Evolutionary conservation across 2,329 filamentous ascomycete genomes (phyloP), one percentile per base, ranked within the genome.

Genomic region (Trichocomaceae sp.): DNA sequence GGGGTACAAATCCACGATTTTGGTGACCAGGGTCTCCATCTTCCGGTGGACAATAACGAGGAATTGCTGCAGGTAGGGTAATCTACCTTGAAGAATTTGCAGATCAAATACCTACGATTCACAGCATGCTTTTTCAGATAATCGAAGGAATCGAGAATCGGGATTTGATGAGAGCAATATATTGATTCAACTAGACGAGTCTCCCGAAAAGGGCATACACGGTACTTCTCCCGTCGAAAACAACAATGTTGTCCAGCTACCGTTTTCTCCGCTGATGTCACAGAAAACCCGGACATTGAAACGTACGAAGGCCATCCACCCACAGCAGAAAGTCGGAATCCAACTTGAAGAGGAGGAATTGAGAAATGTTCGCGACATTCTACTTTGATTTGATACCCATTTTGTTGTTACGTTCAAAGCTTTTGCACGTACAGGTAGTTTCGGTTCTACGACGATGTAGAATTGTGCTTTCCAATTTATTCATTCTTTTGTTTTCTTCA

Each of bases 311-410:
- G 26, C 26, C 3, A 29, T 29, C 10, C 26, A 29, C 7, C 26
- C 65, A 63, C 42, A 68, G 64, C 56, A 60, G 62, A 45, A 60
- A 29, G 26, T 6, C 26, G 26, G 7, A 2, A 8, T 51, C 29
- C 61, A 61, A 19, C 50, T 49, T 31, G 62, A 58, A 56, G 60
- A 61, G 35, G 61, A 63, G n/a, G 69, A 66, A 23, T 71, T 70
- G 55, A 69, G 72, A 55, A 70, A 68, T 59, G 53, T 64, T 3
- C 59, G 55, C 42, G 45, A 62, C 7, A 48, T 53, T 22, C 45
- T 57, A 42, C 39, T 35, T 42, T 55, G 29, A 55, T 41, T 29
- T 42, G 44, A 23, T 57, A 50, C 52, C 54, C 51, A 46, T 37
- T 52, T 50, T 29, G 31, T 52, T 26, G n/a, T 52, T 50, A 9